These are phyloP conservation scores for Albophoma yamanashiensis DNA, from an alignment of 2,329 filamentous ascomycete genomes.

Conservation along the genomic window DNA sequence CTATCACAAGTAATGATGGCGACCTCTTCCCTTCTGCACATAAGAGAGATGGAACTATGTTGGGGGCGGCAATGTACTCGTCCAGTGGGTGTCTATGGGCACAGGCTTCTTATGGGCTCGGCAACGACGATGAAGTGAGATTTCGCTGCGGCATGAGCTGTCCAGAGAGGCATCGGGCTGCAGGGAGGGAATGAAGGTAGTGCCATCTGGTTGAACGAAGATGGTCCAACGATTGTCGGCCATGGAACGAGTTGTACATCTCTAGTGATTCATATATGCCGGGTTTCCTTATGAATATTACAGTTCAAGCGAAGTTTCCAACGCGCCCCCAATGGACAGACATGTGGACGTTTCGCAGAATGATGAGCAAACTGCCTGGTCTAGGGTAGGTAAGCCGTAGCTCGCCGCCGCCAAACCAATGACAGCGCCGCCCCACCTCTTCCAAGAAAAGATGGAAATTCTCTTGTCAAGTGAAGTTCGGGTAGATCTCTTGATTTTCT, in stretches of 20 bases:
- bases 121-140: background rate
- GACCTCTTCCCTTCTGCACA: background rate
- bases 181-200: background rate
- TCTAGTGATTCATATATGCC: background rate
- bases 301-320: background rate
- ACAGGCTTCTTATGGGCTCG: constrained; percentile 1
- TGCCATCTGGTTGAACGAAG: too few species aligned
- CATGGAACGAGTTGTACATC: background rate
- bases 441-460: background rate
- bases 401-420: background rate
- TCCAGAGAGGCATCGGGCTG: background rate
- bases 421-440: background rate
- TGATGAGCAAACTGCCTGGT: too few species aligned
- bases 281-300: background rate
- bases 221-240: background rate
- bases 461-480: background rate
- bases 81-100: constrained; percentile 6
- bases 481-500: background rate
- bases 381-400: too few species aligned
- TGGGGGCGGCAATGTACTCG: constrained; percentile 5
- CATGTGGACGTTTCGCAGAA: too few species aligned
- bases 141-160: constrained; percentile 5
- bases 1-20: background rate
- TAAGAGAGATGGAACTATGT: background rate
- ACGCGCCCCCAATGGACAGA: too few species aligned